Evolutionary conservation across 805 yeast species (phyloP), one percentile per base, ranked within the genome.

Genomic region (Saturnispora kantuleensis): DNA sequence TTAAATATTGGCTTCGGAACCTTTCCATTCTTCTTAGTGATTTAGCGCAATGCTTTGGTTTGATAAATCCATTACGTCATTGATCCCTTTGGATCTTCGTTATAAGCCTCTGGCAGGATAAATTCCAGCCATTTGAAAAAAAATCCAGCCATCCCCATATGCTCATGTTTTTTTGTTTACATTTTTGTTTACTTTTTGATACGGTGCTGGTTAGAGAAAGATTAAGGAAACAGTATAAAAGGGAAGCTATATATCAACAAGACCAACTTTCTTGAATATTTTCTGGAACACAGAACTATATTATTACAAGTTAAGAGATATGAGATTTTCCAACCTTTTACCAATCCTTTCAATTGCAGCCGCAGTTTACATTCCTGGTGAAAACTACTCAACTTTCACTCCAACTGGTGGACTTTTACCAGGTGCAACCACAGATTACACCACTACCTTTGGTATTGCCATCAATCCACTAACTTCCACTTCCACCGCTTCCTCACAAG

Each of bases 341-440:
- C 41, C 45, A 31, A 12, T 42, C 17, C 31, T 42, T 16, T 17
- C 40, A 36, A 6, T 42, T 18, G 45, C 45, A 12, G 18, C 39
- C n/a, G 45, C 45, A 10, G 45, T 38, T 13, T 42, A 18, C n/a
- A 42, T 42, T n/a, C 45, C 47, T 12, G 65, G 76, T 42, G 81
- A 76, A 41, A 74, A 76, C 46, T 81, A 80, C 80, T 65, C 81
- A 44, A 77, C 85, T 35, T 69, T 81, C 59, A 75, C 85, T n/a
- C 87, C 89, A 48, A 45, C 65, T 32, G 76, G 71, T 31, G 61
- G 76, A 8, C 53, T 66, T 40, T 70, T 71, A 47, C 44, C 70
- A 10, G 77, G 74, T 54, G 84, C 79, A 41, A 52, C 71, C 39
- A 76, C 84, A 34, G 74, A 76, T 50, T 77, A 74, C 66, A 48